Evolutionary conservation across 129 eudicot genomes (phyloP).

Genomic region (Escallonia rubra): DNA sequence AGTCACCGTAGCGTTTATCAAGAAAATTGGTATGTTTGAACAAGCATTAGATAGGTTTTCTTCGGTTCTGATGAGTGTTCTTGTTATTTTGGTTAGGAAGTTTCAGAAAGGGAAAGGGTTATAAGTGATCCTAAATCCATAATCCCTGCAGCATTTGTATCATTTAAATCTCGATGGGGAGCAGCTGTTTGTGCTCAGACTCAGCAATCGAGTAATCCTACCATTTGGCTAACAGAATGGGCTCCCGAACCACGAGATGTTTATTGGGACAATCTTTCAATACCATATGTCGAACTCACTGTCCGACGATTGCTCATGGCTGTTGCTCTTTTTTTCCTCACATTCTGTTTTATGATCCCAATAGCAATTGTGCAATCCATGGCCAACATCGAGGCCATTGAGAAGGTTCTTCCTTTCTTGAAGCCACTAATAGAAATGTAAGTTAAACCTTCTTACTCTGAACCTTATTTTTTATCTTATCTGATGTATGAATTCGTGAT

Average conservation of each 20-base stretch:
- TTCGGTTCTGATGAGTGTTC: slow-evolving; percentile 1
- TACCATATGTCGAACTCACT: slow-evolving; percentile 76
- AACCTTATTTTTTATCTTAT: not conserved
- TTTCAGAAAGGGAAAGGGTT: slow-evolving; percentile 72
- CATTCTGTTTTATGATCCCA: slow-evolving; percentile 95
- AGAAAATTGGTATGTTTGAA: not conserved
- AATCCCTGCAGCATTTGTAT: slow-evolving; percentile 91
- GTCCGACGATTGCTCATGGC: slow-evolving; percentile 71
- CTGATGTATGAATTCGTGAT: too few species aligned
- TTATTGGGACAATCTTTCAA: slow-evolving; percentile 88
- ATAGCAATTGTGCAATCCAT: slow-evolving; percentile 87
- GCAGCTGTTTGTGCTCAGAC: slow-evolving; percentile 99
- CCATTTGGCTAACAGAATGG: slow-evolving; percentile 94
- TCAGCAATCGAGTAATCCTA: slow-evolving; percentile 75
- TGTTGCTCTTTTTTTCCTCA: slow-evolving; percentile 67
- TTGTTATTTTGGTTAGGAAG: slow-evolving; percentile 43
- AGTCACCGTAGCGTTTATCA: too few species aligned
- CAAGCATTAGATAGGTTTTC: not conserved
- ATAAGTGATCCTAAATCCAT: slow-evolving; percentile 70
- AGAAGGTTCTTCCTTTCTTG: slow-evolving; percentile 72
- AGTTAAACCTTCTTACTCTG: slow-evolving; percentile 17
- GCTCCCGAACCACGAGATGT: slow-evolving; percentile 99
- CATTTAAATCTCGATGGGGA: slow-evolving; percentile 93
- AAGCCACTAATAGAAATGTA: slow-evolving; percentile 63
- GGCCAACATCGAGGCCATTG: slow-evolving; percentile 85